phyloP scores from a whole-genome alignment of 2,329 filamentous ascomycete species.

The Xylariales sp. region DNA sequence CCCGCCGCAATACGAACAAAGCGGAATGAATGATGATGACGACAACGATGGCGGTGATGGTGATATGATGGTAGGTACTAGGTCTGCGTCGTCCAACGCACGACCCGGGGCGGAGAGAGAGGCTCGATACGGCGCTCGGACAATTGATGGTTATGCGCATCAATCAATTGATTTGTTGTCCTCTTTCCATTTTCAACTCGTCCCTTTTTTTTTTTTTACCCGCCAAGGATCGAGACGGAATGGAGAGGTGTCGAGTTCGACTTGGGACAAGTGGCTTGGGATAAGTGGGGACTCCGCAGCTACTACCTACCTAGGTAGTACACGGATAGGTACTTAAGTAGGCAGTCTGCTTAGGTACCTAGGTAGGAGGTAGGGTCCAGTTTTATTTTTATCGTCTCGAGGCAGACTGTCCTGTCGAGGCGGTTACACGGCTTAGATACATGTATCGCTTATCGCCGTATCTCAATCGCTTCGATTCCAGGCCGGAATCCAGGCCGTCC shows the following conservation, averaged over 20 bases:
- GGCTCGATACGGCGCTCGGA: constrained; percentile 7
- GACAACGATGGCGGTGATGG: not conserved
- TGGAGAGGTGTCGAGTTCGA: constrained; percentile 29
- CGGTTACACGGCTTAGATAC: too few species aligned
- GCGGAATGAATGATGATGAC: not conserved
- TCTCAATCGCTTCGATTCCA: too few species aligned
- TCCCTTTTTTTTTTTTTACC: not conserved
- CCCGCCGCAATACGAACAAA: not conserved
- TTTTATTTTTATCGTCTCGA: too few species aligned
- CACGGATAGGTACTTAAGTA: not conserved
- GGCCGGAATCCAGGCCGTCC: too few species aligned
- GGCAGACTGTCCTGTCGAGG: too few species aligned
- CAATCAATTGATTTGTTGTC: constrained; percentile 20
- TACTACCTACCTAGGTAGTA: not conserved
- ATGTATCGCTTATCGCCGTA: too few species aligned
- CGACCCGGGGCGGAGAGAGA: constrained; percentile 8
- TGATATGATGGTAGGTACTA: not conserved
- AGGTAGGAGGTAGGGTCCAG: too few species aligned
- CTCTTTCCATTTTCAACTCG: constrained; percentile 2
- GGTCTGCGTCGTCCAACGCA: constrained; percentile 25
- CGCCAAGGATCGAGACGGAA: constrained; percentile 14
- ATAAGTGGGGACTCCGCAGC: not conserved
- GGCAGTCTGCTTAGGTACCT: too few species aligned
- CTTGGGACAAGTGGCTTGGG: not conserved
- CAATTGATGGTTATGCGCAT: constrained; percentile 20